Evolutionary conservation across 2,329 filamentous ascomycete species (phyloP), one percentile per base, ranked within the genome.

Genomic region (Cladophialophora carrionii): DNA sequence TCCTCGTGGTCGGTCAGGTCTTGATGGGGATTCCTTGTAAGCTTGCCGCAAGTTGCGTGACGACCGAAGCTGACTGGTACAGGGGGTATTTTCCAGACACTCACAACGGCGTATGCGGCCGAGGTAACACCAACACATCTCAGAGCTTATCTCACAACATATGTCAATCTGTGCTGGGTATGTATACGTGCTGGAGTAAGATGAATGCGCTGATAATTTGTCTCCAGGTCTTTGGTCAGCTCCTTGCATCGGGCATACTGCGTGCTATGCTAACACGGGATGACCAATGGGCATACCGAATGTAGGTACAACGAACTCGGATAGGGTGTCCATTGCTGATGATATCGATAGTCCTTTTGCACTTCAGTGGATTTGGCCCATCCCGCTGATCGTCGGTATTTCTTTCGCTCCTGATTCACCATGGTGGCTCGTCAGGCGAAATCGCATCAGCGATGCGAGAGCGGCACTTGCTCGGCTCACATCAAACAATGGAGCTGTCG

Each of bases 331-430:
- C 2, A n/a, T 41, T 48, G n/a, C 22, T 31, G 8, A 24, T 37
- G 7, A 14, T n/a, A n/a, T 22, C 26, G 32, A 49, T 8, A 58
- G 41, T 77, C 34, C 74, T 71, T 68, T 61, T 34, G 79, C 77
- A 4, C 67, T 84, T 26, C 82, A 84, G 69, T 69, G 81, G 81
- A 73, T 82, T 0, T 84, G 80, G 80, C 80, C 80, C 0, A 70
- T 80, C 0, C 78, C 79, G 1, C 71, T 84, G 3, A 73, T 81
- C 9, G 71, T 80, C 3, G 77, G 76, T 24, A 75, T 79, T 57
- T 74, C 74, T 46, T 75, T 82, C 9, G 79, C 80, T 2, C 63
- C 75, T 0, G 74, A 75, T 54, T 73, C 70, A 3, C 77, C 77
- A 5, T 78, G 76, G 76, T 78, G 76, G 76, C 70, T 76, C 8